phyloP scores from a whole-genome alignment of 768 basidiomycete species.

The Calocybe gangraenosa region DNA sequence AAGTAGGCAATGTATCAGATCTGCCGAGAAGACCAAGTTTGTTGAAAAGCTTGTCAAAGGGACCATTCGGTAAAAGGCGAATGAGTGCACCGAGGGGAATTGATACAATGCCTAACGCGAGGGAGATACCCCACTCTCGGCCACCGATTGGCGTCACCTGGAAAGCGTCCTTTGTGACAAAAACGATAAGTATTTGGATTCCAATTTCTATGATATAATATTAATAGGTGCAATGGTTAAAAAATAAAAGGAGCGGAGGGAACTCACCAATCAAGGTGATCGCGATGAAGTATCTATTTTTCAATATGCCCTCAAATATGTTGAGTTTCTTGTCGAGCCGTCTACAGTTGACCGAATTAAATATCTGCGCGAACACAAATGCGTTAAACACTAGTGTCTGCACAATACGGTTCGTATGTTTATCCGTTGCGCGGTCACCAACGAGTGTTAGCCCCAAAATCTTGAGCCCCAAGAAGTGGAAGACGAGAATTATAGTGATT shows the following conservation, averaged over 20 bases:
- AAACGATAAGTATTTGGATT: conserved; percentile 84
- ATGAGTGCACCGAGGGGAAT: conserved; percentile 84
- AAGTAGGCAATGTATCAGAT: conserved; percentile 61
- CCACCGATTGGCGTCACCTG: conserved; percentile 76
- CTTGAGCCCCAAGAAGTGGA: conserved; percentile 77
- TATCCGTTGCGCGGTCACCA: conserved; percentile 23
- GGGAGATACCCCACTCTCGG: conserved; percentile 89
- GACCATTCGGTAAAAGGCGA: conserved; percentile 75
- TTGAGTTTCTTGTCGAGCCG: conserved; percentile 84
- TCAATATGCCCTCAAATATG: conserved; percentile 77
- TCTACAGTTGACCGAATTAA: conserved; percentile 91
- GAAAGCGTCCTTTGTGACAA: conserved; percentile 89
- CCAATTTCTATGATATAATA: conserved; percentile 61
- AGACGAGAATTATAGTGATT: conserved; percentile 73
- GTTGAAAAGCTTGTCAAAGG: conserved; percentile 59
- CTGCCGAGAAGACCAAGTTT: conserved; percentile 55
- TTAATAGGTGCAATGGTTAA: not conserved
- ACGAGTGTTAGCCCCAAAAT: conserved; percentile 61
- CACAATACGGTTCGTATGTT: conserved; percentile 43
- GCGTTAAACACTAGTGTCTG: conserved; percentile 94
- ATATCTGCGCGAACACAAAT: conserved; percentile 98
- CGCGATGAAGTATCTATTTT: conserved; percentile 79
- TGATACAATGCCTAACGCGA: conserved; percentile 82
- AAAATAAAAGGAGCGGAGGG: conserved; percentile 19
- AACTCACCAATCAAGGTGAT: conserved; percentile 82